These are phyloP conservation scores for Mycosarcoma mackinlayi DNA, from an alignment of 1,284 basidiomycete genomes.

Conservation along the genomic window DNA sequence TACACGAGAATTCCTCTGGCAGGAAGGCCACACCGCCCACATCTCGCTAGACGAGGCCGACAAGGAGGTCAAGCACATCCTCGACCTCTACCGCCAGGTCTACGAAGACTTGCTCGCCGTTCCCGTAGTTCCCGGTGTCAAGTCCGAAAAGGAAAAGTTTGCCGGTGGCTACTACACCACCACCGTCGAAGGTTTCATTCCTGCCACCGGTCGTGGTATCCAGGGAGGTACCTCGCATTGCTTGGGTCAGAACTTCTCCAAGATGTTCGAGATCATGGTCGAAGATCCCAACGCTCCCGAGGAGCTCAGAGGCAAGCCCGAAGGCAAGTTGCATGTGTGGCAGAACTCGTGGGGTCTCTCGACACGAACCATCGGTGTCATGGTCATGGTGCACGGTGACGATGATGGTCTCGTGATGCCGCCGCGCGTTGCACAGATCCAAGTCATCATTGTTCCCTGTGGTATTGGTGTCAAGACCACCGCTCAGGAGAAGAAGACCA, in stretches of 20 bases:
- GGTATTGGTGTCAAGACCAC: slow-evolving; percentile 77
- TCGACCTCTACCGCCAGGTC: slow-evolving; percentile 94
- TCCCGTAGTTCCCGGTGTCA: slow-evolving; percentile 94
- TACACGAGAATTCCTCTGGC: slow-evolving; percentile 99
- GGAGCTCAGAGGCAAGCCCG: slow-evolving; percentile 59
- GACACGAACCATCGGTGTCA: slow-evolving; percentile 95
- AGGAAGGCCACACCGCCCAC: slow-evolving; percentile 98
- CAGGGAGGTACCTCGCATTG: slow-evolving; percentile 98
- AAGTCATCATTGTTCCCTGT: slow-evolving; percentile 91
- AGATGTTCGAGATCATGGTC: slow-evolving; percentile 98
- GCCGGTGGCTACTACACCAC: slow-evolving; percentile 98
- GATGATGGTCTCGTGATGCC: slow-evolving; percentile 96
- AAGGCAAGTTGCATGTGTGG: slow-evolving; percentile 83
- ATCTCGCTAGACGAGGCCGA: slow-evolving; percentile 89
- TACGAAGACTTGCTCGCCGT: slow-evolving; percentile 97
- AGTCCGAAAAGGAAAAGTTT: slow-evolving; percentile 99
- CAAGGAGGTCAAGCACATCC: slow-evolving; percentile 88
- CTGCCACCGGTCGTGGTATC: slow-evolving; percentile 95
- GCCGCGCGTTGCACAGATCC: slow-evolving; percentile 89
- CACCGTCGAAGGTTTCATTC: slow-evolving; percentile 97
- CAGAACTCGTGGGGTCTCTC: slow-evolving; percentile 99
- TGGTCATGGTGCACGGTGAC: slow-evolving; percentile 99
- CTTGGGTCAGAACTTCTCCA: slow-evolving; percentile 97
- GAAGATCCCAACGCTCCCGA: slow-evolving; percentile 75
- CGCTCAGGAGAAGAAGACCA: slow-evolving; percentile 73